phyloP scores from a whole-genome alignment of 176 grass and related monocot species.

The Oryza punctata region DNA sequence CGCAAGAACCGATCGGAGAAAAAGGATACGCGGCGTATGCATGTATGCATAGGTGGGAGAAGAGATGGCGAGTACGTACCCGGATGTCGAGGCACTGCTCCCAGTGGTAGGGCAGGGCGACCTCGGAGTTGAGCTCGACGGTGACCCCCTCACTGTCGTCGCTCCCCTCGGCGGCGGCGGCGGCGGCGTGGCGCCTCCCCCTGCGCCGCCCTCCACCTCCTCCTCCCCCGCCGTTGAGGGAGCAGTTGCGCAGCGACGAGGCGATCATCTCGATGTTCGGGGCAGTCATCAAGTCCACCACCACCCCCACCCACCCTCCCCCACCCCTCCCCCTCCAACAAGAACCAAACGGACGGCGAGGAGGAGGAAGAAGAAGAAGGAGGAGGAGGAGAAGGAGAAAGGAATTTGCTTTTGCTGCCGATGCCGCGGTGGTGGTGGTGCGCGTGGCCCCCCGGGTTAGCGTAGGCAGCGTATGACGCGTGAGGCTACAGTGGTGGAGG shows the following conservation, averaged over 20 bases:
- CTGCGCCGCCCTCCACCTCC: constrained; percentile 19
- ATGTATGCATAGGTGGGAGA: neutral
- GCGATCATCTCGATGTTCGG: constrained; percentile 82
- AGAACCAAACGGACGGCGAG: neutral
- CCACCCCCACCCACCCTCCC: neutral
- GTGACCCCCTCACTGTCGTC: constrained; percentile 56
- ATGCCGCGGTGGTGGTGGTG: constrained; percentile 37
- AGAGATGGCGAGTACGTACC: constrained; percentile 41
- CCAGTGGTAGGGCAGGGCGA: constrained; percentile 93
- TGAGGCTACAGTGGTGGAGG: neutral
- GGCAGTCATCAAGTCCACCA: constrained; percentile 55
- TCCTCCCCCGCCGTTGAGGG: constrained; percentile 37
- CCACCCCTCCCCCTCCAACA: neutral
- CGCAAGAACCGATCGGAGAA: neutral
- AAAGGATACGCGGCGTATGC: neutral
- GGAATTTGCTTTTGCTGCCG: constrained; percentile 37
- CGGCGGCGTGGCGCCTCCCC: neutral
- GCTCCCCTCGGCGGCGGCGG: constrained; percentile 18
- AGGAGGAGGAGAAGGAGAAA: neutral
- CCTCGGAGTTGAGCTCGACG: constrained; percentile 92
- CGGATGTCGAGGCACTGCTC: constrained; percentile 98
- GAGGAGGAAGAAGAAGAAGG: neutral
- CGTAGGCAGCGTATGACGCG: neutral
- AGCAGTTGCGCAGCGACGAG: constrained; percentile 65
- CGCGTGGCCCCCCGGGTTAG: neutral